These are phyloP conservation scores for Cantharellus anzutake DNA, from an alignment of 768 basidiomycete species.

Conservation along the genomic window DNA sequence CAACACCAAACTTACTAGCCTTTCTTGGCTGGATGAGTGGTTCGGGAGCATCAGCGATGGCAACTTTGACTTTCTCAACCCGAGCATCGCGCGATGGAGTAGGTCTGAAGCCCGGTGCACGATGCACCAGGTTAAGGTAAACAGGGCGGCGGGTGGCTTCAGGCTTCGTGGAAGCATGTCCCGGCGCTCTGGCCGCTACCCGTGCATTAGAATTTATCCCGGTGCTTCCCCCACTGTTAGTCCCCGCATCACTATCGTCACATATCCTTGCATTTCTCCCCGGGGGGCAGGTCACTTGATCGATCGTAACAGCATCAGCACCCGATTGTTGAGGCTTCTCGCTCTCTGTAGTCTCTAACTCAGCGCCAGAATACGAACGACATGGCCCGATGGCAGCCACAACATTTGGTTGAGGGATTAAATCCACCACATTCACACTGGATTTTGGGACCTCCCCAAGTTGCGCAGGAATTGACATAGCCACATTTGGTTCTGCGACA, in stretches of 20 bases:
- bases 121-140: not conserved
- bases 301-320: too few species aligned
- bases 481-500: not conserved
- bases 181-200: not conserved
- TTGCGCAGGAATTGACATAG: not conserved
- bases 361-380: not conserved
- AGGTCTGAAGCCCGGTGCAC: not conserved
- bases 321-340: not conserved
- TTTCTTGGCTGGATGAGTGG: not conserved
- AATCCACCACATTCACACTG: not conserved
- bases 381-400: not conserved
- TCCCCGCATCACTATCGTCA: too few species aligned
- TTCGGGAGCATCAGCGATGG: not conserved
- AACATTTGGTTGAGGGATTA: not conserved
- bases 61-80: not conserved
- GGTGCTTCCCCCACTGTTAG: too few species aligned
- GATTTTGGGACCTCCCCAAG: not conserved
- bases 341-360: not conserved
- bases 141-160: not conserved
- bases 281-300: too few species aligned
- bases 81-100: not conserved
- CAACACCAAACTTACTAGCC: not conserved
- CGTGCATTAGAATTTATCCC: too few species aligned
- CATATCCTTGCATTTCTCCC: too few species aligned
- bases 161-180: not conserved